Evolutionary conservation across 2,329 filamentous ascomycete species (phyloP).

Genomic region (Fusarium gaditjirri): DNA sequence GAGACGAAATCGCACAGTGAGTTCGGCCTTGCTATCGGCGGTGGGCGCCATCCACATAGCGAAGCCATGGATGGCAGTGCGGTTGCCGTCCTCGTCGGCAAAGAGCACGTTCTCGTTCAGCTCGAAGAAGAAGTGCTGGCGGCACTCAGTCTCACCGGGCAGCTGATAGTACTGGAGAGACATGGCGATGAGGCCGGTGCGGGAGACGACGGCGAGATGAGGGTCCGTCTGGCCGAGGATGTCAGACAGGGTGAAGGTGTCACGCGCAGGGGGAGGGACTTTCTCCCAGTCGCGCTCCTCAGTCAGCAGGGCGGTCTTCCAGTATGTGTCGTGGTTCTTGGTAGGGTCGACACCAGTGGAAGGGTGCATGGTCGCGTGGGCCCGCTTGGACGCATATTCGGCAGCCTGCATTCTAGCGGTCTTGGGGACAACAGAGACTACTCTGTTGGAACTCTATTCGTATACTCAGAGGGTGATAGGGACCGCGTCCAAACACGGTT

Average conservation of each 20-base stretch:
- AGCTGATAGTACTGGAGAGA: not conserved
- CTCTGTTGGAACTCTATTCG: not conserved
- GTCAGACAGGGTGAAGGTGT: constrained; percentile 11
- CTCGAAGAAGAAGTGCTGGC: not conserved
- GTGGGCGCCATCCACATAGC: constrained; percentile 20
- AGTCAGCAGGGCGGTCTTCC: not conserved
- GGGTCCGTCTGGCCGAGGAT: not conserved
- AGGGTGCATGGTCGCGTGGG: not conserved
- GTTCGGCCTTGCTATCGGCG: not conserved
- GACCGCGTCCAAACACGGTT: not conserved
- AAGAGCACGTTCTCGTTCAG: not conserved
- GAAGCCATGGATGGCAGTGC: not conserved
- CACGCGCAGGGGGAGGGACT: not conserved
- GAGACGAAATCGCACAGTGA: constrained; percentile 8
- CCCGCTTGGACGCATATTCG: not conserved
- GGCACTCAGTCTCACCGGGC: not conserved
- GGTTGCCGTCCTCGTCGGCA: not conserved
- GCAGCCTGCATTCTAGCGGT: not conserved
- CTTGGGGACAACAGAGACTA: not conserved
- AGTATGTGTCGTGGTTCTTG: not conserved
- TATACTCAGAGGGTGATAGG: not conserved
- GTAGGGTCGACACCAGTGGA: not conserved
- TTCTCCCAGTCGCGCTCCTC: not conserved
- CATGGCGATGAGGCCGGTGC: constrained; percentile 1
- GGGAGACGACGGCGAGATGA: not conserved